phyloP scores from a whole-genome alignment of 2,329 filamentous ascomycete species.

The Tolypocladium ophioglossoides region DNA sequence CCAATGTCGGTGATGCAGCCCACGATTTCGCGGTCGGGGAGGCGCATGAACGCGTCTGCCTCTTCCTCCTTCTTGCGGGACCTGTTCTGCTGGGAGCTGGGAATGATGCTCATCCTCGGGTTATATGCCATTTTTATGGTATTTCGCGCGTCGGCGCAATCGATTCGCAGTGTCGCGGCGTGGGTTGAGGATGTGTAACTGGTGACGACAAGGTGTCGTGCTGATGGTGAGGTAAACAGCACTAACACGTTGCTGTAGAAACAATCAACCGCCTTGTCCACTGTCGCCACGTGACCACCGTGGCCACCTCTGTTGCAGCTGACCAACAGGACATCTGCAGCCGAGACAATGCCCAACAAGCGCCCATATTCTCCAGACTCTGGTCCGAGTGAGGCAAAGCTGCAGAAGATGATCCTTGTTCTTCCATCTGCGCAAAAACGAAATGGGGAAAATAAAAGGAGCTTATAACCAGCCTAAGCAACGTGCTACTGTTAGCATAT shows the following conservation, averaged over 20 bases:
- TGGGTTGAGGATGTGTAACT: background rate
- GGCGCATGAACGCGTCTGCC: conserved; percentile 48
- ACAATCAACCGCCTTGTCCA: background rate
- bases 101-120: conserved; percentile 50
- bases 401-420: too few relatives aligned
- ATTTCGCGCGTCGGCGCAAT: background rate
- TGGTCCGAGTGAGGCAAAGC: too few relatives aligned
- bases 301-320: background rate
- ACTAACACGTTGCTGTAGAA: conserved; percentile 5
- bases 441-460: too few relatives aligned
- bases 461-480: too few relatives aligned
- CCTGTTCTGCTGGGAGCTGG: conserved; percentile 35
- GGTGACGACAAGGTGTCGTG: background rate
- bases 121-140: conserved; percentile 43
- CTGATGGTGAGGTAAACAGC: background rate
- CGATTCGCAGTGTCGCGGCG: background rate
- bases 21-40: conserved; percentile 71
- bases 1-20: conserved; percentile 97
- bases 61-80: conserved; percentile 49
- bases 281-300: background rate
- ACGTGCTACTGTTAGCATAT: too few relatives aligned
- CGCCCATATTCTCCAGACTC: too few relatives aligned
- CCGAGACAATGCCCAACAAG: too few relatives aligned
- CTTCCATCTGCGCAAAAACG: too few relatives aligned
- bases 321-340: too few relatives aligned